Percentiles rank a stretch among this genome's conserved stretches.
phyloP scores from a whole-genome alignment of 2,329 filamentous ascomycete species.

The Raffaelea ambrosiae region DNA sequence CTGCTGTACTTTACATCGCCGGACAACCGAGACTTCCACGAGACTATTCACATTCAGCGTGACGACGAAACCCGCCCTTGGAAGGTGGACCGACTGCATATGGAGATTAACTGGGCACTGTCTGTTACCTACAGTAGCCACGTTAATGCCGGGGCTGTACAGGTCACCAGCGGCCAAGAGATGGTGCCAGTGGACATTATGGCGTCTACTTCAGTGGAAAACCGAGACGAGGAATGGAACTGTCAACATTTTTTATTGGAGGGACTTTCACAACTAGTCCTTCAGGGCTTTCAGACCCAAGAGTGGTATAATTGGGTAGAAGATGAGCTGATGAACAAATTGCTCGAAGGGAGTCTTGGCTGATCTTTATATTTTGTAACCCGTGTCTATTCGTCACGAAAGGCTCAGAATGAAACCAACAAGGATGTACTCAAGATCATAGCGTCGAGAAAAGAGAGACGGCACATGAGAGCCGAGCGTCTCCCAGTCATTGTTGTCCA shows the following conservation, averaged over 20 bases:
- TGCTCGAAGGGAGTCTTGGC: too few species aligned
- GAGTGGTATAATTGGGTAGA: background rate
- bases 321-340: too few species aligned
- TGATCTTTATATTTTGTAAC: too few species aligned
- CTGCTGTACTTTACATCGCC: conserved; percentile 12
- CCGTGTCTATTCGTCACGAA: too few species aligned
- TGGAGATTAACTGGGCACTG: conserved; percentile 6
- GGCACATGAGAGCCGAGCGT: conserved; percentile 4
- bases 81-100: conserved; percentile 2
- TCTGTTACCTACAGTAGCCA: conserved; percentile 8
- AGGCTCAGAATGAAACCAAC: background rate
- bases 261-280: background rate
- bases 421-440: conserved; percentile 5
- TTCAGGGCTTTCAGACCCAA: background rate
- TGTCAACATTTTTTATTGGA: conserved; percentile 4
- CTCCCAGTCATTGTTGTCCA: conserved; percentile 6
- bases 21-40: conserved; percentile 7
- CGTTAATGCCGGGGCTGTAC: conserved; percentile 12
- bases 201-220: background rate
- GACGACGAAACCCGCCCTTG: conserved; percentile 3
- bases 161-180: conserved; percentile 6
- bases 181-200: conserved; percentile 5
- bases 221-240: conserved; percentile 6
- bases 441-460: conserved; percentile 3
- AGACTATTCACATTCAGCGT: conserved; percentile 11